Percentiles rank a stretch among this genome's conserved stretches.
Evolutionary conservation across 2,329 filamentous ascomycete genomes (phyloP).

Genomic region (Botrytis hyacinthi): DNA sequence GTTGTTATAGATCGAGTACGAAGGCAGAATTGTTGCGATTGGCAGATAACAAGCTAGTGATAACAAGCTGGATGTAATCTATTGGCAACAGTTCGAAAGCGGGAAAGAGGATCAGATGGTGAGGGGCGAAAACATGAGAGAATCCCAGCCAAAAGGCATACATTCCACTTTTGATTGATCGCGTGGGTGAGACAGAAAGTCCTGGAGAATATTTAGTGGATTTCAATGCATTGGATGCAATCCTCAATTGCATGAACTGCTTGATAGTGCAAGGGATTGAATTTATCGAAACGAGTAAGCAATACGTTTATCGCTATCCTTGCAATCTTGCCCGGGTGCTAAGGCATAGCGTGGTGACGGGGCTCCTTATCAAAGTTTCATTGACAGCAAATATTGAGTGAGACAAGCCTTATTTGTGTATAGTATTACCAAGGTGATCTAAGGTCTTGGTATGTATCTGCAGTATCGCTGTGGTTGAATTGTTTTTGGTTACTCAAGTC

Average conservation of each 20-base stretch:
- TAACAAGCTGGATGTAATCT: constrained; percentile 7
- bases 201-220: constrained; percentile 5
- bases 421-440: constrained; percentile 6
- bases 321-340: constrained; percentile 28
- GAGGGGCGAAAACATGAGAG: constrained; percentile 16
- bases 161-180: constrained; percentile 13
- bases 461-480: constrained; percentile 11
- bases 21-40: background rate
- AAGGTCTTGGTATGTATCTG: background rate
- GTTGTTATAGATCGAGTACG: background rate
- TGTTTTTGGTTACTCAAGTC: constrained; percentile 4
- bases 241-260: constrained; percentile 16
- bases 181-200: background rate
- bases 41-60: background rate
- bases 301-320: constrained; percentile 32
- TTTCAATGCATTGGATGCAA: constrained; percentile 3
- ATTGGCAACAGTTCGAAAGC: background rate
- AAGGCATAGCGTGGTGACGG: constrained; percentile 13
- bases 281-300: constrained; percentile 25
- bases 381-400: constrained; percentile 13
- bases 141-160: constrained; percentile 17
- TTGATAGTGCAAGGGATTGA: constrained; percentile 6
- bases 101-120: background rate
- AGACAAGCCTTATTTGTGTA: constrained; percentile 18
- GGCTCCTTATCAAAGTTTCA: constrained; percentile 25